Base-by-base conservation (phyloP, 345 rosid genomes). In the Carallia pectinifolia region DNA sequence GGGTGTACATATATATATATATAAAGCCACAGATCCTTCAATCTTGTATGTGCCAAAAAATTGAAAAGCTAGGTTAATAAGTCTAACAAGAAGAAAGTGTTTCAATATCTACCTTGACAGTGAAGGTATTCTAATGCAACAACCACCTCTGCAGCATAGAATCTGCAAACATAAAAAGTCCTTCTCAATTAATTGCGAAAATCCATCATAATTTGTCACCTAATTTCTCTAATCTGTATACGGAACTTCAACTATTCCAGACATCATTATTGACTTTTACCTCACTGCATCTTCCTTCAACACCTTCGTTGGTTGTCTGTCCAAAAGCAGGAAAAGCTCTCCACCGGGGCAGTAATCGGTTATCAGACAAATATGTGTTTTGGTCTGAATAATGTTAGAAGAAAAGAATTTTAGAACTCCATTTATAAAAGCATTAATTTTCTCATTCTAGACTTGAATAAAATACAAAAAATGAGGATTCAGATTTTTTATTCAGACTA, bases 311-410 rank as follows among this genome's bases (percentile, higher is more conserved):
- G 96, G 95, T 65, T 94, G 98, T 76, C 90, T 73, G 65, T 94
- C 97, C 76, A 94, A 77, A 73, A 94, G 93, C 83, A 85, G 68
- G 82, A 94, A 94, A 65, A 94, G 93, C 83, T 94, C 98, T 61
- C 98, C 98, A 61, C 98, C 98, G 3, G 90, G 84, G 76, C 81
- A 94, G 80, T 94, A 94, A 78, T 94, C 98, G 54, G 98, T 94
- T 76, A 94, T 85, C 80, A 94, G 87, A 79, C 95, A 94, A 52
- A 94, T 85, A 80, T 94, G 97, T 64, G 97, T 91, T 80, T 94
- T 91, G 44, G 96, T 91, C 98, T 94, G 92, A 68, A 82, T 69
- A 75, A 9, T n/a, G 37, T 50, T 2, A n/a, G 31, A 68, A 38
- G 38, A 72, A 72, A 65, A 81, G 70, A 70, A 67, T 40, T 36